Evolutionary conservation across 1,139 yeast species (phyloP), one percentile per base, ranked within the genome.

Genomic region (Pichia sp.): DNA sequence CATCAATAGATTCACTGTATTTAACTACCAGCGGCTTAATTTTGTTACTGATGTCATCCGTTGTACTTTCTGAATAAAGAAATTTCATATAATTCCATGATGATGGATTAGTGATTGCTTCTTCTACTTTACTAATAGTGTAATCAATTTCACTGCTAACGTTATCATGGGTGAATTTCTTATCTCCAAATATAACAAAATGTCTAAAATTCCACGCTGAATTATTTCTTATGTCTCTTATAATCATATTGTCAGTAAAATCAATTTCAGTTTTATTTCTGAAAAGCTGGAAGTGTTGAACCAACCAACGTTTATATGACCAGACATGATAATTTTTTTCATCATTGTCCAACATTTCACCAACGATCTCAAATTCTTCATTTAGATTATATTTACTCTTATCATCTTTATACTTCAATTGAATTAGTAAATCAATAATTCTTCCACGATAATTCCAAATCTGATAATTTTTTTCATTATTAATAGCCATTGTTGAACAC

Each of bases 321-420:
- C 99, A 93, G 8, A 91, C 96, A 64, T 93, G 99, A 67, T 93
- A 95, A 70, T 93, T 93, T 66, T 93, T 93, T 16, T 84, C 69
- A 64, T 93, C 99, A 46, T 82, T 84, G 27, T 77, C 80, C 13
- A 93, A 70, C 84, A 91, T 85, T 45, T 79, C 70, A 46, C 76
- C 75, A 48, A 87, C 70, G 19, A 88, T 72, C 3, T 87, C 84
- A 53, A 74, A 74, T 62, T 90, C 97, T 34, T 81, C 69, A 49
- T 68, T 71, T 9, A 80, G 73, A 45, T 71, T 68, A 53, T 79
- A 82, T 16, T 60, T 36, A 8, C 41, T 45, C 38, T 50, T 46
- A 34, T 60, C 47, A 48, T 58, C 34, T 57, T 66, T 55, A 61
- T 68, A 38, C 8, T 14, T 18, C 13, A 31, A 8, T 4, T 44